Evolutionary conservation across 2,329 filamentous ascomycete genomes (phyloP), one percentile per base, ranked within the genome.

Genomic region (Ceratocystis huliohia): DNA sequence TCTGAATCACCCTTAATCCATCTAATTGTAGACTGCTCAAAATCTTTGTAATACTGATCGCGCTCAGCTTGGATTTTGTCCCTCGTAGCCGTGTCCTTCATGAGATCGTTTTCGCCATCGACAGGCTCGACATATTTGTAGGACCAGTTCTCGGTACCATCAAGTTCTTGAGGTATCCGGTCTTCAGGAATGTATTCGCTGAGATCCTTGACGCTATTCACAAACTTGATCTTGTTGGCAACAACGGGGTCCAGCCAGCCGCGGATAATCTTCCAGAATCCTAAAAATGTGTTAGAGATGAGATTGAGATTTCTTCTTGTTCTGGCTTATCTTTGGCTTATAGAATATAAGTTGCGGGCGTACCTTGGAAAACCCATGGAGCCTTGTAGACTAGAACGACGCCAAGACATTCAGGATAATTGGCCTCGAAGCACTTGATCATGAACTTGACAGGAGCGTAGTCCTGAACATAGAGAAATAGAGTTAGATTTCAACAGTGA

Each of bases 381-480:
- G 94, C 87, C 75, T 96, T 96, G 80, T 99, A 94, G 46, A 99
- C 90, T 59, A 97, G 82, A 2, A 97, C 90, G 1, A 88, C 83
- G 33, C 93, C 94, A 0, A 99, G 81, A 61, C 86, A 93, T 75
- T 99, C 94, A 0, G 94, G 94, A 72, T 97, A 99, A 75, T 99
- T 97, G 68, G 94, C 94, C 78, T 99, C 94, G 73, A 99, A 99
- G 75, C 92, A 96, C 76, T 96, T 96, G 76, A 99, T 96, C 88
- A 99, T 96, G 78, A 97, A 99, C 73, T 96, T 99, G 67, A 99
- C 90, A 0, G 94, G 93, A 0, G 89, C 84, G 75, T 97, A 97
- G 75, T 99, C 94, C 85, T 88, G 10, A 41, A 41, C 13, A 66
- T 20, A 7, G 13, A 41, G 37, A 41, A 13, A 8, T 15, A 15